phyloP scores from a whole-genome alignment of 169 alveolate species.

The Plasmodium chabaudi region DNA sequence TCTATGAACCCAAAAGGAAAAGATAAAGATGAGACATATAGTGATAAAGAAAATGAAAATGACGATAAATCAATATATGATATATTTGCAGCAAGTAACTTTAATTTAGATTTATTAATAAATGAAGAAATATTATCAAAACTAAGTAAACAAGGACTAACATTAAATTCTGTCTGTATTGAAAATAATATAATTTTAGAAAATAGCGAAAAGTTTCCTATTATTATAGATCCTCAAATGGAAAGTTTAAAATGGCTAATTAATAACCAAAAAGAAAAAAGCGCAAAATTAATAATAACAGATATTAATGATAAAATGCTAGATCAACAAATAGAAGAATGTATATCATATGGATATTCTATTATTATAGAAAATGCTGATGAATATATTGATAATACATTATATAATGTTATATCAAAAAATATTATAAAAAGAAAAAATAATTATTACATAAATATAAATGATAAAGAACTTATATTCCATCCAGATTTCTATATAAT shows the following conservation, averaged over 20 bases:
- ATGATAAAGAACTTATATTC: conserved; percentile 92
- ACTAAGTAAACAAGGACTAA: conserved; percentile 94
- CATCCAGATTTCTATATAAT: conserved; percentile 91
- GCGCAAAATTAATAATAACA: conserved; percentile 86
- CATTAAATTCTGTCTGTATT: conserved; percentile 95
- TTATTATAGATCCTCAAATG: conserved; percentile 97
- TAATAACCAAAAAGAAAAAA: conserved; percentile 92
- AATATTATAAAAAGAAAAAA: conserved; percentile 93
- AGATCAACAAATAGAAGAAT: conserved; percentile 87
- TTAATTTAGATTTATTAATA: conserved; percentile 49
- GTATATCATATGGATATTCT: conserved; percentile 91
- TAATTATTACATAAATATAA: conserved; percentile 90
- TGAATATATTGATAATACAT: conserved; percentile 94
- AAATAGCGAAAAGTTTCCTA: conserved; percentile 95
- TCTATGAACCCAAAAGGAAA: conserved; percentile 4
- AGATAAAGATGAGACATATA: conserved; percentile 3
- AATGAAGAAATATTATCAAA: conserved; percentile 87
- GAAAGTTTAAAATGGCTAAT: conserved; percentile 97
- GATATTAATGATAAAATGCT: conserved; percentile 83
- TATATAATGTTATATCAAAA: conserved; percentile 94
- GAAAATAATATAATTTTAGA: conserved; percentile 96
- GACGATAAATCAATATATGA: conserved; percentile 26
- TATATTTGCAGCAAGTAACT: conserved; percentile 29
- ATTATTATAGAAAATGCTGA: conserved; percentile 96
- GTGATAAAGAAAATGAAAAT: neutral